Percentiles rank a stretch among this genome's conserved stretches.
Evolutionary conservation across 192 early-diverging fungal species (phyloP).

Genomic region (Backusella australiensis): DNA sequence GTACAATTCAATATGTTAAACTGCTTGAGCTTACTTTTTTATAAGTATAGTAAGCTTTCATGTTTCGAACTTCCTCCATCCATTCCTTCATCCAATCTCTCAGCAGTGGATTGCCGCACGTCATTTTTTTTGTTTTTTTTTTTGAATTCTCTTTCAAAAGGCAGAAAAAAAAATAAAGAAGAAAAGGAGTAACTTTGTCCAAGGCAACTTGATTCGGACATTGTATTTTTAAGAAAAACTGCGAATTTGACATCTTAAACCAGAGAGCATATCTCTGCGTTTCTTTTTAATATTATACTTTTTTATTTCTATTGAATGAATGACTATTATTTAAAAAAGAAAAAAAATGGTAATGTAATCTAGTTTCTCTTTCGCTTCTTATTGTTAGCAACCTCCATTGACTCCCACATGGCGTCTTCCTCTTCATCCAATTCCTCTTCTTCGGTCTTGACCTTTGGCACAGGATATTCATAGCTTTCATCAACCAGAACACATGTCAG

Average conservation of each 20-base stretch:
- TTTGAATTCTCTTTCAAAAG: too few species aligned
- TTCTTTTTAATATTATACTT: too few species aligned
- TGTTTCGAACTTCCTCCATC: conserved; percentile 51
- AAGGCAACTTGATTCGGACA: too few species aligned
- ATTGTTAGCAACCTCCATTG: conserved; percentile 36
- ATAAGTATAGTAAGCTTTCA: conserved; percentile 55
- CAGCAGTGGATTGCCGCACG: conserved; percentile 68
- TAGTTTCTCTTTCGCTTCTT: conserved; percentile 25
- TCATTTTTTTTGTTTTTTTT: not conserved
- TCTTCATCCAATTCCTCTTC: conserved; percentile 44
- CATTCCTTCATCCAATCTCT: conserved; percentile 69
- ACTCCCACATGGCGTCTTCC: conserved; percentile 68
- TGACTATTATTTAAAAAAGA: not conserved
- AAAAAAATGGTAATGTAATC: not conserved
- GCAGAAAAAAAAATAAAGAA: too few species aligned
- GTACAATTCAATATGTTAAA: not conserved
- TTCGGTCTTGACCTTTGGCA: conserved; percentile 18
- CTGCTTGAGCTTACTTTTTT: conserved; percentile 39
- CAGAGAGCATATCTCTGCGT: too few species aligned
- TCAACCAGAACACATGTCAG: conserved; percentile 67
- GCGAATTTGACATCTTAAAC: too few species aligned
- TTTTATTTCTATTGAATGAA: not conserved
- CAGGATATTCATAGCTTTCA: conserved; percentile 37
- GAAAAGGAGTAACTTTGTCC: too few species aligned
- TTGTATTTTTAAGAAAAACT: too few species aligned